phyloP scores from a whole-genome alignment of 2,329 filamentous ascomycete genomes.

The Trichoderma gracile region DNA sequence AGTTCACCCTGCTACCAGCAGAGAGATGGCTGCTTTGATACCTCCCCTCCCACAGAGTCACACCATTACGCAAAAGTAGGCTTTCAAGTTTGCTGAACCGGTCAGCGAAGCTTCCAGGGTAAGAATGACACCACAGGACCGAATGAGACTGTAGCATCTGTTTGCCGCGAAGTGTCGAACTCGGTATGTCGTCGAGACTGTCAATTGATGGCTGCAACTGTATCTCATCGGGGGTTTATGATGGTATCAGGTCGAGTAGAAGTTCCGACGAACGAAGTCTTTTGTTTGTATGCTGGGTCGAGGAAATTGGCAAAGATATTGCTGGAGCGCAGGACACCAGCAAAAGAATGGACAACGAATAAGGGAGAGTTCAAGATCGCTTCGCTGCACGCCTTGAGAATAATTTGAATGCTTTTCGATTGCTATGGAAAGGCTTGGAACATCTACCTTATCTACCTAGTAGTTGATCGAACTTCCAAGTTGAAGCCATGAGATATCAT shows the following conservation, averaged over 20 bases:
- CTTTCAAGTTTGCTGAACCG: conserved; percentile 1
- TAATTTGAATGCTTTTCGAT: neutral
- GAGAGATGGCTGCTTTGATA: neutral
- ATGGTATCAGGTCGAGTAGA: neutral
- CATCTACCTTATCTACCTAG: too few species aligned
- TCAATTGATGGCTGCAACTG: neutral
- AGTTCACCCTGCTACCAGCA: neutral
- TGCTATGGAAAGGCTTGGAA: neutral
- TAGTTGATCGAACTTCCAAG: neutral
- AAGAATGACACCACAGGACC: neutral
- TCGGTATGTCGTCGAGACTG: neutral
- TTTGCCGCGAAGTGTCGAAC: neutral
- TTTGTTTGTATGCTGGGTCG: neutral
- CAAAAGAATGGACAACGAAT: neutral
- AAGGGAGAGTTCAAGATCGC: neutral
- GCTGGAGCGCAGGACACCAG: neutral
- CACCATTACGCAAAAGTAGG: neutral
- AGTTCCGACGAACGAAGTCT: neutral
- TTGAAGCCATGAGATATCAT: neutral
- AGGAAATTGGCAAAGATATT: neutral
- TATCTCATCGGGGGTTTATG: neutral
- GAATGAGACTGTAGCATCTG: neutral
- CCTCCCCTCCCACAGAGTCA: neutral
- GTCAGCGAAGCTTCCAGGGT: conserved; percentile 1
- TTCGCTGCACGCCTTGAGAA: neutral